Conservation (phyloP, 2,329 filamentous ascomycete genomes). For the Colletotrichum sp. region DNA sequence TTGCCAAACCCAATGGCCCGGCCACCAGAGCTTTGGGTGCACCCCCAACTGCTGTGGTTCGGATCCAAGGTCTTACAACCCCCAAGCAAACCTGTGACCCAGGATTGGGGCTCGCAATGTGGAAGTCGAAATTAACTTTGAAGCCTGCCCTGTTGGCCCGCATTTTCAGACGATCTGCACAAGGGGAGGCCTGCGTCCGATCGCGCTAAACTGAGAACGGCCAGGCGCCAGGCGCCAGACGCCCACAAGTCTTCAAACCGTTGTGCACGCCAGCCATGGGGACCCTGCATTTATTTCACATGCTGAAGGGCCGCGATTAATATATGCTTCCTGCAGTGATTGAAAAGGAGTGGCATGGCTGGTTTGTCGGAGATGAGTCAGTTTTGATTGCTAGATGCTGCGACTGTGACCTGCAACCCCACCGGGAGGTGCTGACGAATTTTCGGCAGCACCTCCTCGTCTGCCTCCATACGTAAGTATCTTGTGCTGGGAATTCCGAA, state of each 20-base stretch:
- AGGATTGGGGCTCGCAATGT: not conserved
- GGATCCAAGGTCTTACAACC: not conserved
- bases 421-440: not conserved
- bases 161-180: not conserved
- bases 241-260: not conserved
- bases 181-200: not conserved
- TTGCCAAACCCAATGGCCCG: not conserved
- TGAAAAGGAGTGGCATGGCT: not conserved
- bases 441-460: not conserved
- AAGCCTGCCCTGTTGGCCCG: not conserved
- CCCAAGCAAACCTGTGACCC: not conserved
- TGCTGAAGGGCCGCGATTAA: not conserved
- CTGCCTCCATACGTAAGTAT: not conserved
- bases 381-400: not conserved
- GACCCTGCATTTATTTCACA: not conserved
- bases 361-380: not conserved
- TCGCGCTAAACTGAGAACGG: not conserved
- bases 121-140: not conserved
- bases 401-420: not conserved
- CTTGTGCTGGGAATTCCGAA: not conserved
- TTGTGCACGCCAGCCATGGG: not conserved
- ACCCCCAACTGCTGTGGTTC: not conserved
- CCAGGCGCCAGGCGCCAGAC: not conserved
- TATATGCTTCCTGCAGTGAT: not conserved
- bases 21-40: not conserved